phyloP scores from a whole-genome alignment of 805 yeast species.

The Myxozyma neglecta region DNA sequence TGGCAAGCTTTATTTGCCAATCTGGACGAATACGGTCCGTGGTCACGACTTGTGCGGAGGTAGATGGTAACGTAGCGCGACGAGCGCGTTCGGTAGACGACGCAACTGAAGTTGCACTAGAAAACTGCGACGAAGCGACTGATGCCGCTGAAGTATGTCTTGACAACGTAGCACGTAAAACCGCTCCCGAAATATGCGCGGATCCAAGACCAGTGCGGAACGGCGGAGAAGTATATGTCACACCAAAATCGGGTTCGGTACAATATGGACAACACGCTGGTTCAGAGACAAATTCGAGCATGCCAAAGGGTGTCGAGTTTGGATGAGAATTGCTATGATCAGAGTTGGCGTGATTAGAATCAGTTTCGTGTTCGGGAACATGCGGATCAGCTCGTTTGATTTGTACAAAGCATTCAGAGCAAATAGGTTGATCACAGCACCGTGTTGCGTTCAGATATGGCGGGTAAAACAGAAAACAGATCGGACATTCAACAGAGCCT shows the following conservation, averaged over 20 bases:
- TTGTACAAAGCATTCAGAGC: slow-evolving; percentile 96
- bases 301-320: slow-evolving; percentile 27
- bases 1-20: slow-evolving; percentile 75
- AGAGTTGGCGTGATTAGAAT: slow-evolving; percentile 34
- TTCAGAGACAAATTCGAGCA: slow-evolving; percentile 63
- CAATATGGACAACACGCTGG: slow-evolving; percentile 93
- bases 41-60: slow-evolving; percentile 68
- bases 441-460: slow-evolving; percentile 71
- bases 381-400: slow-evolving; percentile 90
- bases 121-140: neutral
- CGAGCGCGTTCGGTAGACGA: slow-evolving; percentile 19
- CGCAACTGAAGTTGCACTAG: slow-evolving; percentile 15
- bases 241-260: slow-evolving; percentile 82
- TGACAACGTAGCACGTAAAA: slow-evolving; percentile 23
- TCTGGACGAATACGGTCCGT: slow-evolving; percentile 87
- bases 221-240: slow-evolving; percentile 75
- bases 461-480: slow-evolving; percentile 87
- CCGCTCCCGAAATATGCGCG: slow-evolving; percentile 16
- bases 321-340: neutral
- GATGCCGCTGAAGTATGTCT: slow-evolving; percentile 23
- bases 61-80: slow-evolving; percentile 54
- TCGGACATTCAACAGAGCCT: slow-evolving; percentile 82
- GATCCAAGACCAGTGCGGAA: slow-evolving; percentile 43
- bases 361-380: slow-evolving; percentile 56
- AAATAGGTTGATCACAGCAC: slow-evolving; percentile 90